Evolutionary conservation across 1,139 yeast genomes (phyloP).

Genomic region (Sugiyamaella japonica): DNA sequence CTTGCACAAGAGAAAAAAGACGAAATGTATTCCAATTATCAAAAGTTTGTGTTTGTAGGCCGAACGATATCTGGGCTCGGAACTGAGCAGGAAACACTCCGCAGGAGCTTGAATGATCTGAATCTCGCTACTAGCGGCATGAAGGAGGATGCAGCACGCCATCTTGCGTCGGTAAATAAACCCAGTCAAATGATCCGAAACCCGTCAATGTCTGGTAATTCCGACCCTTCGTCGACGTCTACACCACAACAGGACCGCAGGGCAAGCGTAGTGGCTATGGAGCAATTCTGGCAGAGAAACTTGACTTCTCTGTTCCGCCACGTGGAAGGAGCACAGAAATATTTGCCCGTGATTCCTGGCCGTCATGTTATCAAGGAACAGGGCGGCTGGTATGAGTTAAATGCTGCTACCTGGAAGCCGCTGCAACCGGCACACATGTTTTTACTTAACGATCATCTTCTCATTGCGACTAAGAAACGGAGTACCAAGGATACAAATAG

Average conservation of each 20-base stretch:
- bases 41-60: constrained; percentile 68
- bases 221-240: constrained; percentile 3
- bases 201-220: background rate
- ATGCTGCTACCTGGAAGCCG: constrained; percentile 84
- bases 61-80: constrained; percentile 63
- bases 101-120: constrained; percentile 61
- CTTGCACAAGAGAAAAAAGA: constrained; percentile 65
- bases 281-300: constrained; percentile 79
- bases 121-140: constrained; percentile 65
- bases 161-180: constrained; percentile 15
- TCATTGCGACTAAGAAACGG: constrained; percentile 68
- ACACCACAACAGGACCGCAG: constrained; percentile 46
- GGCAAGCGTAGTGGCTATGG: constrained; percentile 69
- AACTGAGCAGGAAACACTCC: constrained; percentile 60
- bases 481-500: background rate
- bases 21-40: constrained; percentile 69
- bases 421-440: constrained; percentile 75
- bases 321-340: constrained; percentile 89
- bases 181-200: background rate
- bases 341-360: constrained; percentile 72
- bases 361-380: constrained; percentile 80
- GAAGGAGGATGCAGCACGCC: constrained; percentile 61
- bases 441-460: constrained; percentile 71
- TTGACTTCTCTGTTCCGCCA: constrained; percentile 70
- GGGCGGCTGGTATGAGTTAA: constrained; percentile 84